Base-by-base conservation (phyloP, 768 basidiomycete species). In the Kwoniella shandongensis region DNA sequence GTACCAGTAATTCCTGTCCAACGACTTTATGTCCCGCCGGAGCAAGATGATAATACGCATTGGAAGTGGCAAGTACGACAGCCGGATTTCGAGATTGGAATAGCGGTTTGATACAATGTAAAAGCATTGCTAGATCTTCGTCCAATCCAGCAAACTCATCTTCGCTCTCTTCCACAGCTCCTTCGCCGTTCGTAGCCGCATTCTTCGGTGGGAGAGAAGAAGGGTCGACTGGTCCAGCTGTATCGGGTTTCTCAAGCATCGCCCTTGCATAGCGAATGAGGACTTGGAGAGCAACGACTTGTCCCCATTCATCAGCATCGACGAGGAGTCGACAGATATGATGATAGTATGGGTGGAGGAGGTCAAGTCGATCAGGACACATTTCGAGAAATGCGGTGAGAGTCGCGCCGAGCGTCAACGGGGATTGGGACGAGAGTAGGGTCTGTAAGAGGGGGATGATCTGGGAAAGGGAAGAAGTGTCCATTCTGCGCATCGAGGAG, bases 241-340 rank as follows among this genome's bases (percentile, higher is more conserved):
- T 41, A 36, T 73, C 70, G 3, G 77, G 76, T 49, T 72, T 72
- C 48, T 75, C 82, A 29, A 96, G 80, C 90, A 94, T 93, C 0
- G 82, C 83, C 48, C 93, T 79, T 2, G 84, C 88, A 72, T 99
- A 99, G 57, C 88, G 80, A 53, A 86, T 77, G 29, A 99, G 81
- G 13, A 98, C 80, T 41, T 86, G 82, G 59, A 94, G 80, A 18
- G 91, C 76, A 44, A 86, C 83, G 5, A 88, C 83, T 75, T 97
- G 96, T 0, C 91, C 92, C 96, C 96, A 99, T 74, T 96, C 94
- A 67, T 99, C 96, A 3, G 87, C 86, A 67, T 99, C 92, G 30
- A 91, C 81, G 2, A 98, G 79, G n/a, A 88, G 79, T 40, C 82
- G 81, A 71, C 91, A 96, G 27, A 92, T 79, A 25, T 89, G 84